Base-by-base conservation (phyloP, 2,329 filamentous ascomycete genomes). In the Alternaria ethzedia region DNA sequence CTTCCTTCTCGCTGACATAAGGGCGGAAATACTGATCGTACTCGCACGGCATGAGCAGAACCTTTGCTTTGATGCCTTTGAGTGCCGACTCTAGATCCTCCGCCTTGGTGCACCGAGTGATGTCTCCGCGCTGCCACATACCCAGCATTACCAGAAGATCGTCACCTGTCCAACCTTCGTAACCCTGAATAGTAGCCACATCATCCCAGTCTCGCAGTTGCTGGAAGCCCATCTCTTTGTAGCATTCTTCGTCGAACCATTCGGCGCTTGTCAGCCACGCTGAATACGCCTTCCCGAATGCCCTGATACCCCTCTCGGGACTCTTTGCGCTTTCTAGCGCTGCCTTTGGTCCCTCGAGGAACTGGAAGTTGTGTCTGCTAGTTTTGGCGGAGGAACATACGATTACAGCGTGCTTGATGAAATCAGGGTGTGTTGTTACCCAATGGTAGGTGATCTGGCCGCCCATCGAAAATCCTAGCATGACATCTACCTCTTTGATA, bases 401-500 rank as follows among this genome's bases (percentile, higher is more conserved):
- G 1, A 84, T 81, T 8, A 86, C 82, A 44, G 83, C 79, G 28
- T 70, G 69, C 41, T 68, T 68, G 45, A 73, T 56, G 20, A 86
- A 85, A n/a, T 81, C 79, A 0, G 86, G 85, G 57, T 82, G 85
- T 49, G 86, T 79, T 2, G 82, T 79, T 5, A 80, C 72, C 84
- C 85, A 85, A 65, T 88, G 83, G 59, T 85, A 88, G 3, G 85
- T 81, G 59, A 86, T 82, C 21, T 83, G 83, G 1, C 85, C 86
- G 41, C 86, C 86, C 86, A 88, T 87, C 51, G 83, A 86, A 81
- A 86, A 88, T 2, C 86, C 86, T 3, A 87, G 70, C 30, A 87
- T 83, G 10, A 83, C 81, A 13, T 83, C 80, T 0, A 86, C 77
- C 36, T 80, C 76, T 12, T 70, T 68, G 13, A 87, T 74, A 2